Conservation (phyloP, 2,329 filamentous ascomycete species). For the Talaromyces islandicus region DNA sequence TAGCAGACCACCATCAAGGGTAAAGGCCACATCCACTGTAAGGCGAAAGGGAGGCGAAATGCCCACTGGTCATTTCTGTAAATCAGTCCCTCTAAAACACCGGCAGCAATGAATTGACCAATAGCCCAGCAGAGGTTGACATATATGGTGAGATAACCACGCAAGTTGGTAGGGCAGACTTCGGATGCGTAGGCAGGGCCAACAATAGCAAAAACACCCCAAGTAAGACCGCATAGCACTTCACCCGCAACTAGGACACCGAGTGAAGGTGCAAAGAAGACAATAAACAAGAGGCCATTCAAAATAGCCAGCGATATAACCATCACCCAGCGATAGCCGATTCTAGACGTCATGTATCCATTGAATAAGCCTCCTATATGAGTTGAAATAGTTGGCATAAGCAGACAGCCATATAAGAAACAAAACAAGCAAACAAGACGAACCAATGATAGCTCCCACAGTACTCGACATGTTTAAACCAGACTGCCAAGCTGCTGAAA, state of each 20-base stretch:
- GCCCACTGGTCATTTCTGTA: slow-evolving; percentile 43
- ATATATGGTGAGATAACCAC: slow-evolving; percentile 41
- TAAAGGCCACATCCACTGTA: slow-evolving; percentile 51
- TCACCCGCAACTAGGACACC: slow-evolving; percentile 43
- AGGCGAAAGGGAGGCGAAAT: slow-evolving; percentile 46
- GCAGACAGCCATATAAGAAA: not conserved
- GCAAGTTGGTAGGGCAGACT: slow-evolving; percentile 40
- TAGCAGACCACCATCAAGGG: slow-evolving; percentile 42
- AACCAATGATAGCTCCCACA: slow-evolving; percentile 10
- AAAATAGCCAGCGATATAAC: slow-evolving; percentile 43
- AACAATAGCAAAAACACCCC: slow-evolving; percentile 47
- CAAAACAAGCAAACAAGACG: not conserved
- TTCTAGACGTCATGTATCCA: slow-evolving; percentile 9
- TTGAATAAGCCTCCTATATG: slow-evolving; percentile 10
- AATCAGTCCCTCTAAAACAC: slow-evolving; percentile 46
- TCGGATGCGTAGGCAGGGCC: slow-evolving; percentile 43
- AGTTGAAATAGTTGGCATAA: not conserved
- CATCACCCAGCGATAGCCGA: slow-evolving; percentile 29
- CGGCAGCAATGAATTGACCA: slow-evolving; percentile 47
- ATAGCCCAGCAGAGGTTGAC: slow-evolving; percentile 44
- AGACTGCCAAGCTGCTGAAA: slow-evolving; percentile 15
- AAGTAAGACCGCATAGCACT: slow-evolving; percentile 46
- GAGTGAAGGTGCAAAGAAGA: slow-evolving; percentile 46
- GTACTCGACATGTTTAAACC: slow-evolving; percentile 5
- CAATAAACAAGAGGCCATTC: slow-evolving; percentile 43